Evolutionary conservation across 2,329 filamentous ascomycete species (phyloP), one percentile per base, ranked within the genome.

Genomic region (Ceratocystis lukuohia): DNA sequence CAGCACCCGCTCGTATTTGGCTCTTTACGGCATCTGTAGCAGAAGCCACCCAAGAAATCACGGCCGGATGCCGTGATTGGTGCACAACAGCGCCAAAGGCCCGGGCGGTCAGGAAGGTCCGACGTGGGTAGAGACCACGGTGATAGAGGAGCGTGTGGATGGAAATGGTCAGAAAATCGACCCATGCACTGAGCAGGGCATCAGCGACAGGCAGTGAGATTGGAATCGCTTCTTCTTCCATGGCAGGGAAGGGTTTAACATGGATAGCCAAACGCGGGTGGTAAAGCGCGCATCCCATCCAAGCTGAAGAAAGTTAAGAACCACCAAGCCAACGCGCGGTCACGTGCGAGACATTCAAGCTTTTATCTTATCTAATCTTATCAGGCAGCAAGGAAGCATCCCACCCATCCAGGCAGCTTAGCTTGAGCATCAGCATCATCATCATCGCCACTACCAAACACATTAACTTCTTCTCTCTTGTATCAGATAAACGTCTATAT

Each of bases 101-200:
- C 69, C 88, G 84, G 48, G 87, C 84, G 53, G 87, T 84, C 67
- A 93, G 82, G 77, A 96, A 96, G 45, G 90, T 89, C 33, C 83
- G 77, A 62, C 78, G 75, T 0, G 92, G 91, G 75, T 96, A 96
- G 72, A 96, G 84, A 68, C 76, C 76, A 71, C 92, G 88, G 72
- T 94, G 85, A 78, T 86, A 93, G 70, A 96, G 84, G 71, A 96
- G 86, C 68, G 90, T 89, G 79, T 96, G 92, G 69, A 93, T 84
- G 71, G 88, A 84, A 69, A 93, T 85, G 68, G 86, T 89, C 66
- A 96, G 83, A 77, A 96, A 96, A 72, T 86, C 84, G 69, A 83
- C 84, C 76, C 96, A 92, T 64, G 86, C 83, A 67, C 80, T 77
- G 70, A 92, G 81, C 70, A 92, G 83, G 64, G 74, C 78, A 74